Base-by-base conservation (phyloP, 176 grass and related monocot genomes). In the Phoenix roebelenii region DNA sequence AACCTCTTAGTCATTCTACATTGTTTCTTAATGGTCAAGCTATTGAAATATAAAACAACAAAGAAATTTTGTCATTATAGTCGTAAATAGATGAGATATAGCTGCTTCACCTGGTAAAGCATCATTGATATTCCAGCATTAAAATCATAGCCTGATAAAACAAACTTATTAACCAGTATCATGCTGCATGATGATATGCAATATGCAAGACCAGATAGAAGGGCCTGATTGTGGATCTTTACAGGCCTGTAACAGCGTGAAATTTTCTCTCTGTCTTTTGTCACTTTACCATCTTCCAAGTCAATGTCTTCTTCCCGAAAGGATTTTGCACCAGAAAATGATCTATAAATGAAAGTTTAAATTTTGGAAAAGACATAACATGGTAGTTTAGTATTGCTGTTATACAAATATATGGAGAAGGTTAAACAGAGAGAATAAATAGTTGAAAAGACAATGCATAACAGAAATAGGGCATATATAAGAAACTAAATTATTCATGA, bases 111-210 rank as follows among this genome's bases (percentile, higher is more conserved):
- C 92, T 97, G 92, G 62, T 97, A 97, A 50, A 97, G 59, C 92
- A 97, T 97, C 67, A 97, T 70, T 16, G 77, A 97, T 64, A 97
- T 88, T 58, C 87, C 87, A 75, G 92, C 92, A 67, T 54, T 85
- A 72, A 97, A 97, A 80, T 85, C 72, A 24, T 88, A 97, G 63
- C 69, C 86, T 63, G 87, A 96, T 23, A 96, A 56, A 44, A 96
- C 69, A 77, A 79, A 90, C 54, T 96, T 96, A 69, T 96, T 96
- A 49, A 96, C 75, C 23, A 96, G 77, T 67, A 96, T 96, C 92
- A 96, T 96, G 80, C 86, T 85, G 65, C 83, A 90, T n/a, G 86
- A 90, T 57, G 86, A 81, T 75, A 97, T 30, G 50, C 92, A 97
- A 72, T 97, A 97, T 12, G 86, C 87, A 19, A 97, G 69, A 61